These are phyloP conservation scores for Forsythia viridissima DNA, from an alignment of 257 asterid genomes.

Conservation along the genomic window DNA sequence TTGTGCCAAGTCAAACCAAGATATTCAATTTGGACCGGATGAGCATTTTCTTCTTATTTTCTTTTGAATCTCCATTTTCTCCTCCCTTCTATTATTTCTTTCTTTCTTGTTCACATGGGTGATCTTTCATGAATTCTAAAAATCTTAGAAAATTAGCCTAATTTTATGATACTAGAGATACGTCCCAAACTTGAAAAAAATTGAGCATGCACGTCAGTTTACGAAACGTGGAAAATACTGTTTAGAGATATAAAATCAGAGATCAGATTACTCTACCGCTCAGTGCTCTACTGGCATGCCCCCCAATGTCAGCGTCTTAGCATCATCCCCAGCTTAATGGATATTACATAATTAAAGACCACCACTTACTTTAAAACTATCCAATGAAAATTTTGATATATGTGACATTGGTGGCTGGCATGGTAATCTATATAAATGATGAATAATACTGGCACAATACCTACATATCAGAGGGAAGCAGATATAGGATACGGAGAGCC, in stretches of 20 bases:
- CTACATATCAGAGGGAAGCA: neutral
- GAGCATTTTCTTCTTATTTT: neutral
- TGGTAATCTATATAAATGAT: neutral
- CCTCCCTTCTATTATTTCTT: neutral
- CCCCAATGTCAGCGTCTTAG: neutral
- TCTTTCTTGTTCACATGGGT: neutral
- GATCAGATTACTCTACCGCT: neutral
- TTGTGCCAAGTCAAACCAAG: neutral
- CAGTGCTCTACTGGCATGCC: neutral
- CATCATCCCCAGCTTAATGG: neutral
- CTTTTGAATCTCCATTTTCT: neutral
- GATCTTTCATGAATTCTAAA: neutral
- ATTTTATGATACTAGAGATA: no score
- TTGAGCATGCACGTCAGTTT: neutral
- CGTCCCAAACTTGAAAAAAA: neutral
- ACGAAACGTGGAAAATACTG: neutral
- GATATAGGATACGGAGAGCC: neutral
- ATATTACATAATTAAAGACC: neutral
- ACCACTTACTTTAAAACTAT: neutral
- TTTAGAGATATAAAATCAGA: neutral
- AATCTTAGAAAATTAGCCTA: no score
- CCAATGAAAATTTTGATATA: neutral
- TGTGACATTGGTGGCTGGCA: neutral
- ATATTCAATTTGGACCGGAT: neutral
- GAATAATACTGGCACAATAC: neutral